These are phyloP conservation scores for Trichoderma asperelloides DNA, from an alignment of 495 filamentous ascomycete genomes.

Conservation along the genomic window DNA sequence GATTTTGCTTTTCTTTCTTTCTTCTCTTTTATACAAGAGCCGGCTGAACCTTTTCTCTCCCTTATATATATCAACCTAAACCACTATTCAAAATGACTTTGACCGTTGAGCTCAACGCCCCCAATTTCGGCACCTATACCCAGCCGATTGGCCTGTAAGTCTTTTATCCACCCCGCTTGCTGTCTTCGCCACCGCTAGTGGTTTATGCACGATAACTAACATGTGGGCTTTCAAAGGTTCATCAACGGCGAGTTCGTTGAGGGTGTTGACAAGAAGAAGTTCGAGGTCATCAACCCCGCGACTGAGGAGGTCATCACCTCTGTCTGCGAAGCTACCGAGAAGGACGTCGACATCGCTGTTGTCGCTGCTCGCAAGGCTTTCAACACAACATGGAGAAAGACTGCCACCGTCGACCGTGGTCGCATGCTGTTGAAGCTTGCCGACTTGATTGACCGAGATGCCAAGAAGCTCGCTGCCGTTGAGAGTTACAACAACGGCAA, in stretches of 20 bases:
- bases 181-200: neutral
- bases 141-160: conserved; percentile 85
- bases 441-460: conserved; percentile 29
- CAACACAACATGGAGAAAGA: conserved; percentile 32
- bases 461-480: conserved; percentile 22
- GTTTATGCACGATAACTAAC: neutral
- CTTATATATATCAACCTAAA: neutral
- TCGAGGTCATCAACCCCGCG: conserved; percentile 25
- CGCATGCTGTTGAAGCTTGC: conserved; percentile 31
- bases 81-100: conserved; percentile 7
- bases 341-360: conserved; percentile 35
- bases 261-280: conserved; percentile 41
- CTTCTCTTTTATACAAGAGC: neutral
- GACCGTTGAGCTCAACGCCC: conserved; percentile 51
- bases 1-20: neutral
- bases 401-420: conserved; percentile 20
- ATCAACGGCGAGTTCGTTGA: conserved; percentile 97
- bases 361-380: conserved; percentile 6
- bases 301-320: conserved; percentile 36
- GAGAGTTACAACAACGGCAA: conserved; percentile 26
- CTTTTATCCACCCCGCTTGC: neutral
- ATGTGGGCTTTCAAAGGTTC: conserved; percentile 54
- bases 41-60: too few relatives aligned
- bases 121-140: conserved; percentile 61
- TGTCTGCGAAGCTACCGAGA: conserved; percentile 68